Base-by-base conservation (phyloP, 768 basidiomycete genomes). In the Pleurotus sapidus region DNA sequence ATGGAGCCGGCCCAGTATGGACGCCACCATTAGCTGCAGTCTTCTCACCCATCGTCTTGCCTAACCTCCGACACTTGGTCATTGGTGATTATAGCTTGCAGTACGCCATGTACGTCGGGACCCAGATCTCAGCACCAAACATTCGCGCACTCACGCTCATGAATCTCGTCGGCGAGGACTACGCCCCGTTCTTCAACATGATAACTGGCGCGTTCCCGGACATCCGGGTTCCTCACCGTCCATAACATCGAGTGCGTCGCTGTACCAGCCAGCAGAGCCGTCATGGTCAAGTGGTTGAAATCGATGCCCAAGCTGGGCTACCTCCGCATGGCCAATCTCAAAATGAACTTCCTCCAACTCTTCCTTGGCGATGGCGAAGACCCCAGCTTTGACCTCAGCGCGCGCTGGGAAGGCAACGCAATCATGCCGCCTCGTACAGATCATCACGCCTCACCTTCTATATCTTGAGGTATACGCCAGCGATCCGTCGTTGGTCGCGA, bases 1-100 rank as follows among this genome's bases (percentile, higher is more conserved):
- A 88, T 63, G 82, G 82, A 49, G 86, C 85, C 24, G 86, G 87
- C 4, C 86, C 88, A 18, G 67, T 65, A 55, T 74, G 65, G 61
- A 57, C 65, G 49, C 59, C 66, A 49, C 63, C 64, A 30, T 65
- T 65, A 20, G 47, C 48, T 6, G 60, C 49, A 3, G 51, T 42
- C 24, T 49, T 71, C 11, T 51, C 59, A 1, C 80, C 85, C 4
- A 65, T 89, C 57, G 57, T 67, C 4, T 78, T 89, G 49, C 75
- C 72, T 9, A 62, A 72, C 27, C 75, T 91, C 11, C 77, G 73
- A 58, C 76, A 75, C 43, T 71, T 91, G 12, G 71, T 81, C 40
- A 60, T 88, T n/a, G 84, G 84, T 17, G 82, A 84, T 63, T 78
- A 84, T 68, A 78, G 69, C 58, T 65, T 77, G 40, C 42, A 63